Base-by-base conservation (phyloP, 2,329 filamentous ascomycete genomes). In the Aureobasidium musti region DNA sequence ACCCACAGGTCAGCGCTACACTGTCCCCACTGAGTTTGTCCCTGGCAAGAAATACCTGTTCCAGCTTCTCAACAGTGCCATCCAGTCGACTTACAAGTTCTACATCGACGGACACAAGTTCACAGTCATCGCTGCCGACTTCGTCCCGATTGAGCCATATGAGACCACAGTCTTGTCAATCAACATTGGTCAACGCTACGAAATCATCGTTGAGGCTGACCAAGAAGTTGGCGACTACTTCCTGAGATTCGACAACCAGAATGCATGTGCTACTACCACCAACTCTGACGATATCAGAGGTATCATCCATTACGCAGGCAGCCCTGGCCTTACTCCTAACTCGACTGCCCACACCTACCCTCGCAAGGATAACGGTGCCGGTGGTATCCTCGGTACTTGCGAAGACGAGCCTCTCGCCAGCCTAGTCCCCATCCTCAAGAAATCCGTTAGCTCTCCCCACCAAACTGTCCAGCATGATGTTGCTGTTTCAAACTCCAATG, bases 11-110 rank as follows among this genome's bases (percentile, higher is more conserved):
- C 37, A 71, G 53, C 73, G 73, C 19, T 77, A 72, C 64, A 69
- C 71, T 60, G 68, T 75, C 53, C 66, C 60, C 2, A 65, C 66
- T 1, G 70, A 65, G 28, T 74, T 75, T 52, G 63, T 65, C 2
- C 63, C 67, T 14, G 73, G 72, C 65, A 71, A 74, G 70, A 71
- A 66, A 19, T 74, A 77, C 52, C 67, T 72, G 10, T 67, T 77
- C 45, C 70, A 74, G 45, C 39, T 77, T 23, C 68, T 77, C 69
- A 76, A 74, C 69, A 69, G 71, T 19, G 76, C 76, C 13, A 78
- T 79, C 26, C 73, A 80, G 47, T 77, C 78, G 0, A 78, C 75
- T 21, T 80, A 76, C 70, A 78, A 78, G 66, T 81, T 82, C 71
- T 76, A 74, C 61, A 78, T 81, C 47, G 79, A 80, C 64, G 74